phyloP scores from a whole-genome alignment of 208 protist species.

The Angomonas ambiguus region DNA sequence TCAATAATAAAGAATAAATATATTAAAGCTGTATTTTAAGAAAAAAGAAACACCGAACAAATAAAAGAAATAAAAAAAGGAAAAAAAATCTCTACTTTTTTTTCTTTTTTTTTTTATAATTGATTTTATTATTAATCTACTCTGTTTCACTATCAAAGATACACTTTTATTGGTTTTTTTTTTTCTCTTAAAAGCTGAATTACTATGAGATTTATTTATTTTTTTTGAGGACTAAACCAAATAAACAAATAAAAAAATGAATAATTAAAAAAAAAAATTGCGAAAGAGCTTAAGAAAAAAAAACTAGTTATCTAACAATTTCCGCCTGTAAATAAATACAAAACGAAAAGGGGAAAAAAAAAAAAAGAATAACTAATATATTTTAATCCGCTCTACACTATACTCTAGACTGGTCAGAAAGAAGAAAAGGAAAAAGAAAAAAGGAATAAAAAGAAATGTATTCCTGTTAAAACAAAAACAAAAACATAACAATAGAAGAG shows the following conservation, averaged over 20 bases:
- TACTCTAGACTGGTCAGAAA: background rate
- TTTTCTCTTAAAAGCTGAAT: background rate
- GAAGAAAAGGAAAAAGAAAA: conserved; percentile 9
- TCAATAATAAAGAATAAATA: too few relatives aligned
- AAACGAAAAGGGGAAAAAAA: conserved; percentile 8
- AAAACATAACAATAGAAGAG: conserved; percentile 10
- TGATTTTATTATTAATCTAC: too few relatives aligned
- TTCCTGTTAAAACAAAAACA: conserved; percentile 8
- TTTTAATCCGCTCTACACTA: background rate
- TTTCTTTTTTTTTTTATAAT: conserved; percentile 19
- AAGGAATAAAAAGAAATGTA: conserved; percentile 9
- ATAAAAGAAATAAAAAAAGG: background rate
- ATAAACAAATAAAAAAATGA: background rate
- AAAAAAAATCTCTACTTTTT: background rate
- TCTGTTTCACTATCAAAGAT: too few relatives aligned
- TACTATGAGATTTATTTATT: conserved; percentile 5
- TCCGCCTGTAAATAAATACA: conserved; percentile 4
- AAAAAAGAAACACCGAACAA: too few relatives aligned
- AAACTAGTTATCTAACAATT: background rate
- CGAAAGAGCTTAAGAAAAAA: background rate
- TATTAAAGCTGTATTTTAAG: too few relatives aligned
- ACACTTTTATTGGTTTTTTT: conserved; percentile 13
- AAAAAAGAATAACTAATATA: conserved; percentile 11
- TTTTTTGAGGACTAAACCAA: background rate
- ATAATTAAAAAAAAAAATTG: background rate